These are phyloP conservation scores for Cyberlindnera lachancei DNA, from an alignment of 805 yeast genomes.

Conservation along the genomic window DNA sequence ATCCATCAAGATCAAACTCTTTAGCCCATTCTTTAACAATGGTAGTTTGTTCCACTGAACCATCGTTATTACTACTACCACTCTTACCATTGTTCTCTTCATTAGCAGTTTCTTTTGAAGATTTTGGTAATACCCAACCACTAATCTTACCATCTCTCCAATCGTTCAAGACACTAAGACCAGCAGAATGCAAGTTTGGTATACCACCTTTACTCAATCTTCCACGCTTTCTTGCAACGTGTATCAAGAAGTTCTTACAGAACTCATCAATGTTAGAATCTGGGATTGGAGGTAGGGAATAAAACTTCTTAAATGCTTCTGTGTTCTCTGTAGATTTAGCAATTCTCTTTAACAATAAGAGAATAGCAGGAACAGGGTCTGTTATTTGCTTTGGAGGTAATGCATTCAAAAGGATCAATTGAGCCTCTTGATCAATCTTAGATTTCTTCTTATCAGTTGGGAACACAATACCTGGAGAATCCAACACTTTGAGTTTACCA, in stretches of 20 bases:
- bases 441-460: constrained; percentile 54
- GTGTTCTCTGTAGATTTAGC: constrained; percentile 72
- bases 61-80: constrained; percentile 28
- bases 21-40: constrained; percentile 88
- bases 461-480: constrained; percentile 97
- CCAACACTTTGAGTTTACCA: constrained; percentile 78
- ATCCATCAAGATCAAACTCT: constrained; percentile 86
- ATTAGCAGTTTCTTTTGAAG: constrained; percentile 35
- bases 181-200: constrained; percentile 84
- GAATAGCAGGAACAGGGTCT: constrained; percentile 81
- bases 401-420: constrained; percentile 80
- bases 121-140: constrained; percentile 82
- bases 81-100: constrained; percentile 21
- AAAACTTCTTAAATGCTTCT: constrained; percentile 62
- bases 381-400: constrained; percentile 77
- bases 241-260: constrained; percentile 81
- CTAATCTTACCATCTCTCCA: constrained; percentile 95
- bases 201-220: constrained; percentile 89
- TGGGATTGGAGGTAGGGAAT: constrained; percentile 76
- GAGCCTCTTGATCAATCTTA: constrained; percentile 72
- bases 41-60: constrained; percentile 47
- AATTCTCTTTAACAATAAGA: constrained; percentile 66
- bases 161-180: constrained; percentile 73
- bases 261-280: constrained; percentile 65
- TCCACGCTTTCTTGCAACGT: constrained; percentile 88